A percentile compares a stretch with the other conserved stretches of the same genome.
phyloP scores from a whole-genome alignment of 768 basidiomycete genomes.

The Serendipita sp. region DNA sequence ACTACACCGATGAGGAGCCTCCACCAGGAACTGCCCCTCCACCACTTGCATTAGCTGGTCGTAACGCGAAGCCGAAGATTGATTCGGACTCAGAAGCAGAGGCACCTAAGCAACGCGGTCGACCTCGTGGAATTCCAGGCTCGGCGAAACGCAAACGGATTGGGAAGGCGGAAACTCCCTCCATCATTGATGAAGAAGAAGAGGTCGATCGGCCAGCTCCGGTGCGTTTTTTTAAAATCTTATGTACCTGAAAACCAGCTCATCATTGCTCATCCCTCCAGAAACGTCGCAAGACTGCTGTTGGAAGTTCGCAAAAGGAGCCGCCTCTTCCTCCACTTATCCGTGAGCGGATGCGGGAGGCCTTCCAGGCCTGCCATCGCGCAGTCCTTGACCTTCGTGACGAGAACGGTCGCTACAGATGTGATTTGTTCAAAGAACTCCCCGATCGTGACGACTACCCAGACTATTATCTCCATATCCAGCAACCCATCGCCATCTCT shows the following conservation, averaged over 20 bases:
- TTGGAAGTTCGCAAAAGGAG: conserved; percentile 22
- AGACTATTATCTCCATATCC: conserved; percentile 83
- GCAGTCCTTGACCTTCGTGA: conserved; percentile 60
- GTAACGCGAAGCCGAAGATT: conserved; percentile 38
- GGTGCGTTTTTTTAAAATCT: conserved; percentile 24
- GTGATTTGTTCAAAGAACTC: conserved; percentile 76
- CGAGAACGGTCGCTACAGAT: conserved; percentile 57
- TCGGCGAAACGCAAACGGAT: conserved; percentile 55
- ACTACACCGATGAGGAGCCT: conserved; percentile 13
- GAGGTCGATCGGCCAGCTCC: conserved; percentile 49
- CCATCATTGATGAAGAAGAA: conserved; percentile 46
- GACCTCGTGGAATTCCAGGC: conserved; percentile 5
- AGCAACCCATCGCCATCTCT: conserved; percentile 72
- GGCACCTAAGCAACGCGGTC: conserved; percentile 25
- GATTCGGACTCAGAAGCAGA: conserved; percentile 21
- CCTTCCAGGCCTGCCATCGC: conserved; percentile 57
- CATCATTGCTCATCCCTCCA: conserved; percentile 17
- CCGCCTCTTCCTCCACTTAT: conserved; percentile 24
- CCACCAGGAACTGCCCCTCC: conserved; percentile 37
- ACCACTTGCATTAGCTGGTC: conserved; percentile 40
- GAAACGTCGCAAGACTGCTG: conserved; percentile 77
- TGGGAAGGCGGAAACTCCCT: conserved; percentile 59
- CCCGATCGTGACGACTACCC: conserved; percentile 73
- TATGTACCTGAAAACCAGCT: not conserved
- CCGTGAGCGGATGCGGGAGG: conserved; percentile 66